Percentiles rank a stretch among this genome's conserved stretches.
phyloP scores from a whole-genome alignment of 2,329 filamentous ascomycete species.

The Cercospora zeae-maydis region DNA sequence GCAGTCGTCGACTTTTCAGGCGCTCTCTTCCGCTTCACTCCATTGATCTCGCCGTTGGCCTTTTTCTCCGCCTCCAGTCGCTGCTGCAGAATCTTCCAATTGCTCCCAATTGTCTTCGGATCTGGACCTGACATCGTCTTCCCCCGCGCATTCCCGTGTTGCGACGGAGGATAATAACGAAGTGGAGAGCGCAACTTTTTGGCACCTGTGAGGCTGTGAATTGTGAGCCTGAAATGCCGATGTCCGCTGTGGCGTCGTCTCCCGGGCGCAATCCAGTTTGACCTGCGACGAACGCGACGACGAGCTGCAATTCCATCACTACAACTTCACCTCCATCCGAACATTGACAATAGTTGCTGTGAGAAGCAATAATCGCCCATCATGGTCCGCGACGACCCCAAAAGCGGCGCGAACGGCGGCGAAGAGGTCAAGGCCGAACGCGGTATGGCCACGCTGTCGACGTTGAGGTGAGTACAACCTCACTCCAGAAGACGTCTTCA shows the following conservation, averaged over 20 bases:
- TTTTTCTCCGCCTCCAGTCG: conserved; percentile 44
- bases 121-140: conserved; percentile 38
- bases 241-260: background rate
- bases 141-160: background rate
- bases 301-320: conserved; percentile 15
- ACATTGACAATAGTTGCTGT: background rate
- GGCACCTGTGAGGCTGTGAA: background rate
- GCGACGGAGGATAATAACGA: background rate
- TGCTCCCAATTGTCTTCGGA: conserved; percentile 48
- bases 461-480: conserved; percentile 62
- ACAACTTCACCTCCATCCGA: conserved; percentile 7
- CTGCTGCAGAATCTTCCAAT: conserved; percentile 76
- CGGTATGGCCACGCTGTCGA: conserved; percentile 78
- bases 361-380: background rate
- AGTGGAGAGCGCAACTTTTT: background rate
- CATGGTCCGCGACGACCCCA: conserved; percentile 54
- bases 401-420: conserved; percentile 29
- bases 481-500: background rate
- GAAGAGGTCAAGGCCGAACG: conserved; percentile 58
- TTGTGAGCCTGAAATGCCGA: conserved; percentile 9
- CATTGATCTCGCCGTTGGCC: conserved; percentile 31
- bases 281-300: conserved; percentile 9
- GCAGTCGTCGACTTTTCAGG: conserved; percentile 18
- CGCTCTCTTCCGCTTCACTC: conserved; percentile 36
- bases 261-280: conserved; percentile 21